Conservation (phyloP, 176 grass and related monocot species). For the Phoenix roebelenii region DNA sequence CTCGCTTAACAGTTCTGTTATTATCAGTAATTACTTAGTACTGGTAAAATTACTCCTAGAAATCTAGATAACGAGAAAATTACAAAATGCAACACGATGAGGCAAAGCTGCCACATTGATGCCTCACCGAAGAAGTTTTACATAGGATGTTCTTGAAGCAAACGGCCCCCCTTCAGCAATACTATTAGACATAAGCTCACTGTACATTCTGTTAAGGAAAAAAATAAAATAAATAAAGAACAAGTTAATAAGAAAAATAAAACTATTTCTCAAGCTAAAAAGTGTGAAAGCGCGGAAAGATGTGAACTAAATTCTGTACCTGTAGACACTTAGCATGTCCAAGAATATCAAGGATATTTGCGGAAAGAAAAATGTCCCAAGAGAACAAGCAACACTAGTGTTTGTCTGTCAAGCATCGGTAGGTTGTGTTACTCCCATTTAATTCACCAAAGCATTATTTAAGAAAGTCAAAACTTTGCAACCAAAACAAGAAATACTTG, state of each 20-base stretch:
- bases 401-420: slow-evolving; percentile 70
- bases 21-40: neutral
- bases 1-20: slow-evolving; percentile 94
- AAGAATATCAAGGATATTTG: slow-evolving; percentile 94
- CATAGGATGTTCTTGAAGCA: slow-evolving; percentile 93
- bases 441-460: neutral
- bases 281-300: neutral
- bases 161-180: slow-evolving; percentile 94
- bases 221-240: neutral
- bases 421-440: neutral
- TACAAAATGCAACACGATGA: neutral
- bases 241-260: neutral
- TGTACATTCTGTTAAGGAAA: slow-evolving; percentile 82
- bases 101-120: neutral
- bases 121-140: slow-evolving; percentile 82
- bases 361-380: slow-evolving; percentile 86
- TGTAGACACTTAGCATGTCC: slow-evolving; percentile 97
- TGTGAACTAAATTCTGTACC: slow-evolving; percentile 24
- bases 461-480: too few relatives aligned
- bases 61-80: neutral
- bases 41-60: too few relatives aligned
- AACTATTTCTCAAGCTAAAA: too few relatives aligned
- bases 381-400: slow-evolving; percentile 79
- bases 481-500: too few relatives aligned
- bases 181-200: slow-evolving; percentile 88